These are phyloP conservation scores for Globisporangium nunn DNA, from an alignment of 352 stramenopile species.

Conservation along the genomic window DNA sequence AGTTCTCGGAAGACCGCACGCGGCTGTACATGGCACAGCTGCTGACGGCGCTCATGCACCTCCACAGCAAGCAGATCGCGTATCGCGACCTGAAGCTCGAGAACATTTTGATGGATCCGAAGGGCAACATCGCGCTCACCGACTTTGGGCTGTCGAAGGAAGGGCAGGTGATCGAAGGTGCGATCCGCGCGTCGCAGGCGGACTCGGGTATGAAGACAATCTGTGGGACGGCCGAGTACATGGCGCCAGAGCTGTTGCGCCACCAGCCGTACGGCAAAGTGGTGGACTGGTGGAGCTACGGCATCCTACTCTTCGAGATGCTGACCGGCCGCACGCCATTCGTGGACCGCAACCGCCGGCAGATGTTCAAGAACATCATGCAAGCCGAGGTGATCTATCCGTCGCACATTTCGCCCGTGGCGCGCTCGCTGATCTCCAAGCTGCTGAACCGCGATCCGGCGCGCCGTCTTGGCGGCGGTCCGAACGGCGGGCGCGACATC, in stretches of 20 bases:
- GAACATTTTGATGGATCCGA: slow-evolving; percentile 87
- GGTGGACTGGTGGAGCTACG: slow-evolving; percentile 89
- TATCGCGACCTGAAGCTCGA: slow-evolving; percentile 88
- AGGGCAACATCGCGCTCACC: slow-evolving; percentile 83
- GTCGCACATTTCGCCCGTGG: slow-evolving; percentile 73
- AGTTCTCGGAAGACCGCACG: slow-evolving; percentile 80
- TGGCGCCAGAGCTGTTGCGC: slow-evolving; percentile 77
- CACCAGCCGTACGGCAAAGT: slow-evolving; percentile 87
- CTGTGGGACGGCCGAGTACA: slow-evolving; percentile 85
- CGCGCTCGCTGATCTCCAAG: slow-evolving; percentile 76
- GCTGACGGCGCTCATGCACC: slow-evolving; percentile 81
- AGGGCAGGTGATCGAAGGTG: slow-evolving; percentile 72
- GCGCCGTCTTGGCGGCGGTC: slow-evolving; percentile 87
- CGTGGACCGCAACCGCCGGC: slow-evolving; percentile 79
- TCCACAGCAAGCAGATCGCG: slow-evolving; percentile 86
- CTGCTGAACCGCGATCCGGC: slow-evolving; percentile 92
- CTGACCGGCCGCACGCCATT: slow-evolving; percentile 83
- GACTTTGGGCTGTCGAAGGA: slow-evolving; percentile 88
- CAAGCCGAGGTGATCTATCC: slow-evolving; percentile 84
- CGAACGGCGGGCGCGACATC: slow-evolving; percentile 79
- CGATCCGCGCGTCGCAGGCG: slow-evolving; percentile 72
- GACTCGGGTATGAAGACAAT: slow-evolving; percentile 87
- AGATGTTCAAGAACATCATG: slow-evolving; percentile 92
- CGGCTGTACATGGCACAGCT: slow-evolving; percentile 85
- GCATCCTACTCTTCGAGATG: slow-evolving; percentile 87